Base-by-base conservation (phyloP, 805 yeast species). In the Saturnispora zaruensis region DNA sequence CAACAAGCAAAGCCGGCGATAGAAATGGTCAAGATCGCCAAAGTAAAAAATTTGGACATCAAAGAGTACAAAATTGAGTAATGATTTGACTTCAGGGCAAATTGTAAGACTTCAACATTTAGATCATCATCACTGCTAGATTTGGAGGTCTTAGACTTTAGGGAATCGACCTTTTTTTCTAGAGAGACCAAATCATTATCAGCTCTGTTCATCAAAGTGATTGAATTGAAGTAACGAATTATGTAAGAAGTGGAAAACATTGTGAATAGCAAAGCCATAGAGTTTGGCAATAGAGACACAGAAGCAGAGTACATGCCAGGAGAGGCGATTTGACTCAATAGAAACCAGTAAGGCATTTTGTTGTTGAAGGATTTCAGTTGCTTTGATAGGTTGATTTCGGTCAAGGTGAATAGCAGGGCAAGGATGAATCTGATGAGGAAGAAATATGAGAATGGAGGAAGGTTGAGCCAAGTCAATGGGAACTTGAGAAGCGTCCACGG, bases 241-340 rank as follows among this genome's bases (percentile, higher is more conserved):
- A 69, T 67, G 32, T 65, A 61, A 3, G 76, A 62, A 1, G 74
- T 59, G 0, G 81, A 76, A 48, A 77, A 58, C 7, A 75, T 66
- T 24, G 68, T 66, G 54, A 78, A 69, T 18, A 74, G 65, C 77
- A 84, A 75, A 34, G 91, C 90, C 59, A 86, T 78, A 0, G 89
- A 72, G 8, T 95, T 85, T 2, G 97, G 97, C 24, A 91, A 69
- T 38, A 87, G 72, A n/a, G 93, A 84, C 2, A 86, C 83, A 5
- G 95, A 76, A 1, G 96, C 93, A 65, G 88, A 96, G 38, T 85
- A 79, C 84, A 88, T 81, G 1, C 96, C 98, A 0, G 96, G 83
- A 11, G 83, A 75, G 20, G 81, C 63, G 5, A 79, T 64, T 32
- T 80, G 76, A 55, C 82, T 77, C n/a, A 83, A 57, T 24, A 85